Base-by-base conservation (phyloP, 257 asterid species). In the Rubia yunnanensis region DNA sequence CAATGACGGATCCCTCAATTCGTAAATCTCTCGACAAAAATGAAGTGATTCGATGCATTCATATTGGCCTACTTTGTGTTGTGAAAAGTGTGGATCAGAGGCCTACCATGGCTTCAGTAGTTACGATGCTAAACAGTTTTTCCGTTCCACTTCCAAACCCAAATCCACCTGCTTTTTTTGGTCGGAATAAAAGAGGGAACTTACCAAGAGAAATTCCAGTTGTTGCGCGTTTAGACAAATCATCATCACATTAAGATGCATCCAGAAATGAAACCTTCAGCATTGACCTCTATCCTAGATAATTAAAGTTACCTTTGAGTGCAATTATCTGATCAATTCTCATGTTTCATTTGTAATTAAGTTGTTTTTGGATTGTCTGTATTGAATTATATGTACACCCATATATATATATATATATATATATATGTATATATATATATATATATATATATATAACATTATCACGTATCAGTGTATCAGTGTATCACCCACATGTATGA, bases 61-160 rank as follows among this genome's bases (percentile, higher is more conserved):
- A 77, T 18, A 70, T 73, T 13, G 77, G 77, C 1, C 49, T 73
- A 22, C 68, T 77, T 4, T 77, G 78, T 31, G 79, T 73, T 55
- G 76, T 70, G 53, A 78, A 77, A 27, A 70, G 66, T 70, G 58
- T 61, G 13, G 62, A 63, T 0, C 76, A 62, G 20, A 68, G 82
- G 60, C 82, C 79, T 20, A 61, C 68, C n/a, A 74, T 70, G 74
- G 69, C 82, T 13, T 32, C 48, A 60, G 17, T n/a, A n/a, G 27
- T 50, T n/a, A 6, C 27, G 5, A 50, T 50, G 28, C 27, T 50
- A 22, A 50, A 50, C 27, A 50, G 13, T 7, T 50, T 3, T 7
- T 50, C 57, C 1, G 27, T 50, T 50, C 24, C 57, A 22, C 57
- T 50, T n/a, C 57, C 57, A 20, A 20, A 7, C 57, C 27, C 57